Evolutionary conservation across 2,329 filamentous ascomycete genomes (phyloP), one percentile per base, ranked within the genome.

Genomic region (Alternaria postmessia): DNA sequence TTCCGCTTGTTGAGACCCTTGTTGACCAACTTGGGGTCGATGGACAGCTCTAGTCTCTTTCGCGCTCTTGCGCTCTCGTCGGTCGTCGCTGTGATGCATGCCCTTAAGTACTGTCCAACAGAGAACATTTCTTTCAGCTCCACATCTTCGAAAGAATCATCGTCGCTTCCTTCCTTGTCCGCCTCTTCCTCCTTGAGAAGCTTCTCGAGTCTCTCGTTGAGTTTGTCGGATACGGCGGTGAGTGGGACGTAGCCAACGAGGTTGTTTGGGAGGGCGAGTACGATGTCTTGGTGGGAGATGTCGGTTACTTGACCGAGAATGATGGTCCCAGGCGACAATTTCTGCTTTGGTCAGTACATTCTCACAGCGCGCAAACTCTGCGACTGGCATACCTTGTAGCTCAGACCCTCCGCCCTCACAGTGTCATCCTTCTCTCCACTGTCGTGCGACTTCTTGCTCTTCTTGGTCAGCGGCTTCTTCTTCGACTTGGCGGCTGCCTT

Each of bases 231-330:
- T 51, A 99, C 87, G n/a, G 92, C 88, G n/a, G 94, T 96, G 67
- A 98, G 88, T 20, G 95, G 90, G 7, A 96, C 90, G 77, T 93
- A 95, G 48, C 95, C 96, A 48, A 88, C 89, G 32, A 99, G 86
- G 76, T 96, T 98, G 81, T 99, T 99, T 16, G 95, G 94, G 11
- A 99, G 84, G 20, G 93, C 88, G 54, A 99, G 82, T 47, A 90
- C 88, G 68, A 99, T 82, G 74, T 96, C 90, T 71, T 93, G 86
- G 56, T 87, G 82, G 65, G 91, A 94, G 77, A 99, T 93, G 62
- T 90, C 88, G 41, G 88, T 89, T 61, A 99, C 85, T 75, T 96
- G 93, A 43, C 92, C 95, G 44, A 99, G 89, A 0, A 99, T 88
- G 57, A 97, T 84, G 51, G 93, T 94, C 53, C 94, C 96, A 65